A percentile compares a stretch with the other conserved stretches of the same genome.
Evolutionary conservation across 2,329 filamentous ascomycete species (phyloP).

Genomic region (Trichoderma sp.): DNA sequence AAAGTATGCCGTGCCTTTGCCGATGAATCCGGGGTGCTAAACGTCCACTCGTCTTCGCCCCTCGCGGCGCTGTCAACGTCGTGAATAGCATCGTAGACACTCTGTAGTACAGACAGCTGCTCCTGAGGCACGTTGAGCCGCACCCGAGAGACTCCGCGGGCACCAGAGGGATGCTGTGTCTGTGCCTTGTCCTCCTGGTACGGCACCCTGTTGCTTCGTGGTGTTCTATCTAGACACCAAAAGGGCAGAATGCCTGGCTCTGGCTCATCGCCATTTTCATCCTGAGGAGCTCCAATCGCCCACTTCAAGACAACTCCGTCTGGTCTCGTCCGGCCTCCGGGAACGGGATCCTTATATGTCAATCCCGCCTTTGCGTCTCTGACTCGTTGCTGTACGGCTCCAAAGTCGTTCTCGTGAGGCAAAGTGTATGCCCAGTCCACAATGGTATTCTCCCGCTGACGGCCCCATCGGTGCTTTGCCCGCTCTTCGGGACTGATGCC

Average conservation of each 20-base stretch:
- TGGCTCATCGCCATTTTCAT: conserved; percentile 24
- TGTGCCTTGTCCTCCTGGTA: conserved; percentile 27
- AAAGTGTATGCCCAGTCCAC: conserved; percentile 62
- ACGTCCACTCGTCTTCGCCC: conserved; percentile 13
- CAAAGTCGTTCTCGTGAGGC: conserved; percentile 35
- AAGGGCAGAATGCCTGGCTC: conserved; percentile 57
- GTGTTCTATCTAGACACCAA: conserved; percentile 63
- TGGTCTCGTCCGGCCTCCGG: conserved; percentile 52
- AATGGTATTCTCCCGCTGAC: conserved; percentile 45
- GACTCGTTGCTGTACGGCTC: conserved; percentile 37
- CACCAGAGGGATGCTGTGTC: conserved; percentile 49
- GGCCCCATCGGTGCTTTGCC: conserved; percentile 57
- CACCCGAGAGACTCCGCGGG: conserved; percentile 48
- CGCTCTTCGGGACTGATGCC: conserved; percentile 39
- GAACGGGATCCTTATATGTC: conserved; percentile 46
- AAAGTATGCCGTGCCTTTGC: conserved; percentile 18
- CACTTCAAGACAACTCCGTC: conserved; percentile 59
- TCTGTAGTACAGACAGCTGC: conserved; percentile 22
- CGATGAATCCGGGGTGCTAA: conserved; percentile 19
- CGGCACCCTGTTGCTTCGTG: conserved; percentile 54
- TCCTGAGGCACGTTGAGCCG: conserved; percentile 34
- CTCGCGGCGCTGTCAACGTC: neutral
- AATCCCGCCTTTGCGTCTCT: conserved; percentile 33
- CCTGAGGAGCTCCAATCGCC: conserved; percentile 50
- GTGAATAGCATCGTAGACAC: conserved; percentile 32